Conservation (phyloP, 2,329 filamentous ascomycete species). For the Cladobotryum mycophilum region DNA sequence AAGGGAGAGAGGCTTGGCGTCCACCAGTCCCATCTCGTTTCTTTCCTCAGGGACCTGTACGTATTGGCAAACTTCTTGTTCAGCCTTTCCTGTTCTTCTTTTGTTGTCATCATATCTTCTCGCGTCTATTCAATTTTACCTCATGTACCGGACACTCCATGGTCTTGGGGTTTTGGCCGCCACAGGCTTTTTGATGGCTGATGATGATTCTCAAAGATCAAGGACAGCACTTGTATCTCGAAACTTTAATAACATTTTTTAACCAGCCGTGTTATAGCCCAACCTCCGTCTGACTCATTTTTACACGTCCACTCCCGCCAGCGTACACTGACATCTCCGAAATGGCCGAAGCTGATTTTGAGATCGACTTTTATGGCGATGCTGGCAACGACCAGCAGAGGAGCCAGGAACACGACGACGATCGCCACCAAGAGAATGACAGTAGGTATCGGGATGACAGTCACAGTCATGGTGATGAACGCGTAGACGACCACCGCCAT, state of each 20-base stretch:
- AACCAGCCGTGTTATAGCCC: background rate
- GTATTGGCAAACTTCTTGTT: conserved; percentile 43
- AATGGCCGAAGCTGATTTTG: conserved; percentile 67
- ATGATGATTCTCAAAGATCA: conserved; percentile 5
- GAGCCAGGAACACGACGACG: conserved; percentile 26
- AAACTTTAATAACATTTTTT: conserved; percentile 9
- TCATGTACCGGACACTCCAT: background rate
- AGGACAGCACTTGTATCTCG: conserved; percentile 7
- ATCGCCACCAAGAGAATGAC: conserved; percentile 33
- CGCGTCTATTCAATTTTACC: conserved; percentile 2
- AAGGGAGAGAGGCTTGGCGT: conserved; percentile 5
- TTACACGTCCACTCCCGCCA: conserved; percentile 13
- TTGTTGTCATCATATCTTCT: conserved; percentile 19
- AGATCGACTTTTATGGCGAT: conserved; percentile 67
- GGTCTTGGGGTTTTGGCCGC: background rate
- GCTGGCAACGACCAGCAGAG: conserved; percentile 39
- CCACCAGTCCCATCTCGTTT: background rate
- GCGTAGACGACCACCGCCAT: conserved; percentile 27
- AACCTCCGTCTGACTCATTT: background rate
- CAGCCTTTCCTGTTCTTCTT: conserved; percentile 18
- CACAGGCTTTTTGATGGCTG: background rate
- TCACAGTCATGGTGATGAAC: conserved; percentile 32
- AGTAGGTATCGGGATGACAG: conserved; percentile 36
- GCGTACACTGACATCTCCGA: conserved; percentile 13
- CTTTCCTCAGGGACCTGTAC: conserved; percentile 42